phyloP scores from a whole-genome alignment of 495 filamentous ascomycete species.

The Schizothecium vesticola region DNA sequence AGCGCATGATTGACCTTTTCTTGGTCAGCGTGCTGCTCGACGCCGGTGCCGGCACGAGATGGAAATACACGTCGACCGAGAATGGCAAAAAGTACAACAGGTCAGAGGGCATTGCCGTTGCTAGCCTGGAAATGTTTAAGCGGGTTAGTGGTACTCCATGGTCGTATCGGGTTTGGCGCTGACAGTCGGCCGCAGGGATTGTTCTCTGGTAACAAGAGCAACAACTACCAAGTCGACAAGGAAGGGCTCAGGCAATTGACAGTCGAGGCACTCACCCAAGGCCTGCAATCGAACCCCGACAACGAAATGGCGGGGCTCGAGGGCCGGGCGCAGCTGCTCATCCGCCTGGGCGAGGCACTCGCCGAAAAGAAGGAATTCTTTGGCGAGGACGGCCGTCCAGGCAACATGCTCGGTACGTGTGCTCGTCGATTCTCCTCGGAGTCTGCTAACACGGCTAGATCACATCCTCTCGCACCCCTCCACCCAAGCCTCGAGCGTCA shows the following conservation, averaged over 20 bases:
- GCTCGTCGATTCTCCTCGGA: not conserved
- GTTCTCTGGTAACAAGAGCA: constrained; percentile 75
- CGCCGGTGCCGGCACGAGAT: constrained; percentile 75
- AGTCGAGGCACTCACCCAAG: constrained; percentile 65
- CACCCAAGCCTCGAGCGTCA: constrained; percentile 78
- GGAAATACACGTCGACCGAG: constrained; percentile 88
- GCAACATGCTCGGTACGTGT: constrained; percentile 82
- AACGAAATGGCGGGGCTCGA: constrained; percentile 87
- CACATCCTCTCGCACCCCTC: constrained; percentile 88
- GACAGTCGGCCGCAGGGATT: constrained; percentile 48
- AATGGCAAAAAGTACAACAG: constrained; percentile 78
- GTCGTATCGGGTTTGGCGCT: not conserved
- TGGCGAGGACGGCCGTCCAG: constrained; percentile 77
- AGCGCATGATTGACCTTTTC: constrained; percentile 78
- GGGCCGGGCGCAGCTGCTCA: constrained; percentile 75
- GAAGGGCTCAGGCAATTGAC: constrained; percentile 71
- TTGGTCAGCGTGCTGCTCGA: constrained; percentile 86
- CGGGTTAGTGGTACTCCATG: constrained; percentile 28
- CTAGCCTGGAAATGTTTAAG: constrained; percentile 97
- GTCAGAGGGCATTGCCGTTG: constrained; percentile 90
- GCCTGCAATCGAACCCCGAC: constrained; percentile 72
- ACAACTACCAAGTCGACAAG: constrained; percentile 87
- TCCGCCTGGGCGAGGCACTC: constrained; percentile 69
- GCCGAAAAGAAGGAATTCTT: constrained; percentile 74
- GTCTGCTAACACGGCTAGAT: constrained; percentile 47